A percentile compares a stretch with the other conserved stretches of the same genome.
phyloP scores from a whole-genome alignment of 2,329 filamentous ascomycete genomes.

The Pseudogymnoascus sp. region DNA sequence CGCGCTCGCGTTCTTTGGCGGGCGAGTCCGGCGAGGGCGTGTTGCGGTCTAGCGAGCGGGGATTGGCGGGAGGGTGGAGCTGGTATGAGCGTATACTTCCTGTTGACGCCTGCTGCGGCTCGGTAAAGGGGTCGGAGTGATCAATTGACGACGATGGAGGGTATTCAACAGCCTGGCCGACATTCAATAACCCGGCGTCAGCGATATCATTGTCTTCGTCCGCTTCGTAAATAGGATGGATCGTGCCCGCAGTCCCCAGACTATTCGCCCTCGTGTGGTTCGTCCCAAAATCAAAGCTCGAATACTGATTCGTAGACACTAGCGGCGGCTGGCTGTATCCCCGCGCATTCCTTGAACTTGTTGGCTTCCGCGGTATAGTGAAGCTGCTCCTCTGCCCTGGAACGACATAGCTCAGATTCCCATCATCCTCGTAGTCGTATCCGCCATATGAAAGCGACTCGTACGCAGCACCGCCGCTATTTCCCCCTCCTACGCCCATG shows the following conservation, averaged over 20 bases:
- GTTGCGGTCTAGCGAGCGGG: slow-evolving; percentile 10
- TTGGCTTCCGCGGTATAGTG: slow-evolving; percentile 30
- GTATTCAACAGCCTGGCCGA: not conserved
- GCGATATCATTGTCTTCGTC: slow-evolving; percentile 29
- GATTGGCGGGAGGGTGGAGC: slow-evolving; percentile 23
- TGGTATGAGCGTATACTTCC: slow-evolving; percentile 14
- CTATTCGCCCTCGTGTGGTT: slow-evolving; percentile 37
- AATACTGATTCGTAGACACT: not conserved
- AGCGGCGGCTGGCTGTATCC: slow-evolving; percentile 33
- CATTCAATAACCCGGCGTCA: slow-evolving; percentile 13
- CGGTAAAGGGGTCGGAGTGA: slow-evolving; percentile 1
- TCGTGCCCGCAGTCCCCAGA: slow-evolving; percentile 43
- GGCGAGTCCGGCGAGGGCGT: slow-evolving; percentile 16
- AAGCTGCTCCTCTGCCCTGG: slow-evolving; percentile 31
- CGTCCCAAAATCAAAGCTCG: slow-evolving; percentile 33
- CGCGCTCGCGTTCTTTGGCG: slow-evolving; percentile 25
- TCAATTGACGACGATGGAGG: slow-evolving; percentile 14
- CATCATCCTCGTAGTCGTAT: slow-evolving; percentile 25
- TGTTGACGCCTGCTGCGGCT: slow-evolving; percentile 9
- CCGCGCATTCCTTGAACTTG: slow-evolving; percentile 24
- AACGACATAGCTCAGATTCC: slow-evolving; percentile 35
- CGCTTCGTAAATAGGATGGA: slow-evolving; percentile 59
- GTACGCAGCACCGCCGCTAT: slow-evolving; percentile 14
- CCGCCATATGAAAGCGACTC: slow-evolving; percentile 29
- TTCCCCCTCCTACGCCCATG: slow-evolving; percentile 18